phyloP scores from a whole-genome alignment of 2,329 filamentous ascomycete genomes.

The Sporothrix sp. region DNA sequence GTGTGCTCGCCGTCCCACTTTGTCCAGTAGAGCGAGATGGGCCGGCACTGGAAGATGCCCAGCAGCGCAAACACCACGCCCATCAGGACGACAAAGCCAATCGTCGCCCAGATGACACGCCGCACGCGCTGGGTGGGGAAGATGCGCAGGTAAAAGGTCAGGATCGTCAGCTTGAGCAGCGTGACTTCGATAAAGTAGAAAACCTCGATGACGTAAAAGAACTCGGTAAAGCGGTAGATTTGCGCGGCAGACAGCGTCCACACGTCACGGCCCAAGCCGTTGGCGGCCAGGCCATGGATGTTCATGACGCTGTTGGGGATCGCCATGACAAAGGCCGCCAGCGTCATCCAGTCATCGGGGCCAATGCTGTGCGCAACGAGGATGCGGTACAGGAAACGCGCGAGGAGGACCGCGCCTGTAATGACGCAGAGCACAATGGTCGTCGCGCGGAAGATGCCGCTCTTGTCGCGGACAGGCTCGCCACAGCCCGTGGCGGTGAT shows the following conservation, averaged over 20 bases:
- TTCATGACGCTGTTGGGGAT: slow-evolving; percentile 25
- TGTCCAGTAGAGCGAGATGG: slow-evolving; percentile 43
- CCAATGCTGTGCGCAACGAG: slow-evolving; percentile 25
- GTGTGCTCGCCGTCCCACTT: slow-evolving; percentile 38
- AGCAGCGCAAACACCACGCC: slow-evolving; percentile 34
- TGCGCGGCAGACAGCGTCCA: slow-evolving; percentile 36
- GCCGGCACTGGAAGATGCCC: slow-evolving; percentile 41
- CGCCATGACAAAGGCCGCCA: slow-evolving; percentile 22
- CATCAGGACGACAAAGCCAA: slow-evolving; percentile 30
- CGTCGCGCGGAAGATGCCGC: slow-evolving; percentile 24
- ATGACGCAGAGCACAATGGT: slow-evolving; percentile 25
- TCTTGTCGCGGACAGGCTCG: slow-evolving; percentile 22
- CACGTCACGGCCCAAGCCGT: slow-evolving; percentile 41
- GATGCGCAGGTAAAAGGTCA: slow-evolving; percentile 47
- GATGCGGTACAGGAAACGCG: slow-evolving; percentile 29
- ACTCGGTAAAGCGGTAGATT: slow-evolving; percentile 35
- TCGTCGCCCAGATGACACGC: slow-evolving; percentile 33
- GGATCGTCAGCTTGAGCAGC: slow-evolving; percentile 40
- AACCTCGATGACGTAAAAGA: slow-evolving; percentile 32
- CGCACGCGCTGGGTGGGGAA: slow-evolving; percentile 35
- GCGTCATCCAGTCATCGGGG: slow-evolving; percentile 29
- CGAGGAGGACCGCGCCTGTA: slow-evolving; percentile 27
- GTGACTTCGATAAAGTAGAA: slow-evolving; percentile 39
- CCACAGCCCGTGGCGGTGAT: slow-evolving; percentile 22
- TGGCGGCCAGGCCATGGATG: slow-evolving; percentile 24